These are phyloP conservation scores for Aspergillus olivimuriae DNA, from an alignment of 495 filamentous ascomycete species.

Conservation along the genomic window DNA sequence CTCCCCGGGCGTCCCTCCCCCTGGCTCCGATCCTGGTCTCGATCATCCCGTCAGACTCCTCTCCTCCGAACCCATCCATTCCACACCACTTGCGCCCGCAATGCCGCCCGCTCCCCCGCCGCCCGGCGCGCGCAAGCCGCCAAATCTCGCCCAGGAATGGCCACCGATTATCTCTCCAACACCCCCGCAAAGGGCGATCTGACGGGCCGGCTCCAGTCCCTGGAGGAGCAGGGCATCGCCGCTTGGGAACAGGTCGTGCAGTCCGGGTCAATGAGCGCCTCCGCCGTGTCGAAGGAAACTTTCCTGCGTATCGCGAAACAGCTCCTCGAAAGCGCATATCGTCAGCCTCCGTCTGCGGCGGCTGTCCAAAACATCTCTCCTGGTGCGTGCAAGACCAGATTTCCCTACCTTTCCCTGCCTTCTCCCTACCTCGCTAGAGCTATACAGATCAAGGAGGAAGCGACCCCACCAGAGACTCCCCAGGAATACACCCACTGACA, in stretches of 20 bases:
- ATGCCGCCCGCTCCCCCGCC: constrained; percentile 5
- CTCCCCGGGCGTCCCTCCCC: neutral
- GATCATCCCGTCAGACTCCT: neutral
- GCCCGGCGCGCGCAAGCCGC: neutral
- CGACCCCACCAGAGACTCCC: neutral
- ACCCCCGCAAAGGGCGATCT: neutral
- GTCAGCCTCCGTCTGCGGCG: constrained; percentile 4
- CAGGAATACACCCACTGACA: neutral
- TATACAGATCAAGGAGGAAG: neutral
- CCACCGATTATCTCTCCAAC: neutral
- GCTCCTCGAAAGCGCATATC: constrained; percentile 12
- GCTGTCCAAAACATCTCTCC: constrained; percentile 17
- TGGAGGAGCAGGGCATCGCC: neutral
- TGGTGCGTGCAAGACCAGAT: constrained; percentile 14
- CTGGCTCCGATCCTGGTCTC: neutral
- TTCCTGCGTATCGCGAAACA: constrained; percentile 15
- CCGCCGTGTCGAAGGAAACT: neutral
- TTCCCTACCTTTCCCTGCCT: neutral
- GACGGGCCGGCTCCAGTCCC: neutral
- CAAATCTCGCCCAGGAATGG: neutral
- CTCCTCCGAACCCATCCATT: constrained; percentile 10
- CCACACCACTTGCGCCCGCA: constrained; percentile 9
- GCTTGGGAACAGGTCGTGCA: neutral
- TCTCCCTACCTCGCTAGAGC: neutral
- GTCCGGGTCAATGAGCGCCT: constrained; percentile 1